Evolutionary conservation across 345 rosid species (phyloP), one percentile per base, ranked within the genome.

Genomic region (Limnanthes douglasii): DNA sequence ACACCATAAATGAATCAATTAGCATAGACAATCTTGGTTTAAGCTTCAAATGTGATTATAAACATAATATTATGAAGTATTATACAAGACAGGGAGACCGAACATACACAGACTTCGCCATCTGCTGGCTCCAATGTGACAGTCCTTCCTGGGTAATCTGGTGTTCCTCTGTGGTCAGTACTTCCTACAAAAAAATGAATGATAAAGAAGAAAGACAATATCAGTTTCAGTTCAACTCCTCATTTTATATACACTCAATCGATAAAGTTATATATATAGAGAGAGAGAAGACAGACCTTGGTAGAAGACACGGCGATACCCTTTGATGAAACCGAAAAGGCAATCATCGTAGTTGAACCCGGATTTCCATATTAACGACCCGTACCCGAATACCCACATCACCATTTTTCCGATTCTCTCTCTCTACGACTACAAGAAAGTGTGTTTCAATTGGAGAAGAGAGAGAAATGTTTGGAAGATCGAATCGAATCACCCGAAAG

Each of bases 111-210:
- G 18, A 82, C 11, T 65, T 82, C 86, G 7, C 57, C 90, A 10
- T 49, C 52, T 8, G 78, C 80, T 42, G 83, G 63, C 57, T 73
- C 83, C 46, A 83, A 50, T 40, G 95, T 88, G 10, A 73, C 93
- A 2, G 95, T 78, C 57, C 93, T 73, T 41, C 95, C 90, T 0
- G 97, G 95, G 49, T 50, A 78, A 21, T 72, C 72, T 2, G 73
- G 78, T 19, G 95, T 82, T 20, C 95, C 95, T 67, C 93, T 63
- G 51, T 86, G 97, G 41, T 86, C 95, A 32, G 93, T 88, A 51
- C 95, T 88, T 22, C 97, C 93, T 81, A 4, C 39, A 42, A 52
- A 5, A 45, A 12, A 45, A 31, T 20, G 5, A 43, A 20, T n/a
- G n/a, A n/a, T n/a, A n/a, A n/a, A n/a, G n/a, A n/a, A n/a, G n/a